A percentile compares a stretch with the other conserved stretches of the same genome.
Conservation (phyloP, 1,139 yeast genomes). For the Magnusiomyces clavatus region DNA sequence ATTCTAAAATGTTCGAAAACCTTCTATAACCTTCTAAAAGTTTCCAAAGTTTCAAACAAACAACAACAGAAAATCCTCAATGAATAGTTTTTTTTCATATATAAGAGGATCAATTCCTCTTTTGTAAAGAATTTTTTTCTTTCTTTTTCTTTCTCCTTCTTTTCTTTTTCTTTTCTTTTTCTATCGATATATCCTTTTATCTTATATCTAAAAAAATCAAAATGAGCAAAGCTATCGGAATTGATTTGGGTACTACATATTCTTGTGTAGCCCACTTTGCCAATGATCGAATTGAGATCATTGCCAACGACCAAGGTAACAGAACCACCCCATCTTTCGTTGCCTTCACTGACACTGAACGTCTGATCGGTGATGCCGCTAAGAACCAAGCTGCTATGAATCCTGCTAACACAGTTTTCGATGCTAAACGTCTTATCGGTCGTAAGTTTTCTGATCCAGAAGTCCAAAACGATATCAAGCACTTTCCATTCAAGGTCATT, state of each 20-base stretch:
- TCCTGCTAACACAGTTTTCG: conserved; percentile 93
- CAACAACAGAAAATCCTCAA: not conserved
- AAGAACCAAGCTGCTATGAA: conserved; percentile 97
- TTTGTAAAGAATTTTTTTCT: not conserved
- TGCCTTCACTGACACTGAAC: conserved; percentile 92
- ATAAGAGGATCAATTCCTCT: no score
- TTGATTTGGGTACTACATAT: conserved; percentile 98
- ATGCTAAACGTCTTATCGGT: conserved; percentile 95
- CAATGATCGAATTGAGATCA: conserved; percentile 85
- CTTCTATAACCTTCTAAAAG: conserved; percentile 1
- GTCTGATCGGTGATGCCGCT: conserved; percentile 98
- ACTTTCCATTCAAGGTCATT: conserved; percentile 92
- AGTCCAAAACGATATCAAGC: conserved; percentile 87
- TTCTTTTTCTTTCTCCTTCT: not conserved
- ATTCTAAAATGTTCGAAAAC: conserved; percentile 1
- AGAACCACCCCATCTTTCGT: conserved; percentile 96
- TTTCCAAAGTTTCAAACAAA: not conserved
- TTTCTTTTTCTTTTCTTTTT: not conserved
- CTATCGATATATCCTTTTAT: not conserved
- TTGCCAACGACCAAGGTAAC: conserved; percentile 98
- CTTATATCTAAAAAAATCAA: conserved; percentile 4
- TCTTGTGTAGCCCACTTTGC: conserved; percentile 97
- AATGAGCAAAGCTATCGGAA: conserved; percentile 40
- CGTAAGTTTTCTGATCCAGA: conserved; percentile 83
- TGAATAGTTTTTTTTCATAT: no score